Base-by-base conservation (phyloP, 352 stramenopile genomes). In the Phytophthora palmivora region DNA sequence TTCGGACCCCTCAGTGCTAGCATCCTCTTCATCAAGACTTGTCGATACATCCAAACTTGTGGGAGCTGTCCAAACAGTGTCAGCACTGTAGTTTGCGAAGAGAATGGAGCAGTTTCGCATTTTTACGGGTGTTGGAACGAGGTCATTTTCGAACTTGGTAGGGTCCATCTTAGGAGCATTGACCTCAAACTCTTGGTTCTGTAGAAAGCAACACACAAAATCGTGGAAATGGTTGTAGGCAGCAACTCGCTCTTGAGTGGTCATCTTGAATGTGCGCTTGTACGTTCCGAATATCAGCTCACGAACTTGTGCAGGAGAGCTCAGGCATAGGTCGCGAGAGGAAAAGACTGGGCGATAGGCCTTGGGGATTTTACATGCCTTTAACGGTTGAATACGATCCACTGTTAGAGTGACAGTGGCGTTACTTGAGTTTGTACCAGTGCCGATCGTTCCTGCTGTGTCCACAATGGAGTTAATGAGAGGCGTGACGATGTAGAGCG, bases 171-270 rank as follows among this genome's bases (percentile, higher is more conserved):
- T 44, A 0, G 58, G 58, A 6, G 52, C 59, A 21, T 68, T 64
- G n/a, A 72, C 64, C 41, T 69, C 64, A 8, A 65, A 72, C 41
- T 63, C 53, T 22, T 72, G 50, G 33, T 65, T 32, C 24, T 59
- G 24, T 12, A 72, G 43, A 36, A 51, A 72, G 36, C 64, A 69
- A 46, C 64, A 72, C 39, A 68, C 64, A 12, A 67, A 67, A 19
- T 67, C 58, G 33, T 72, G 64, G 41, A 69, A 72, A 19, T 36
- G 58, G 41, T 68, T 63, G 45, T 68, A 72, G 26, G 64, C 58
- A 10, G 26, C 52, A 36, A 69, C 43, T 0, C 58, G 58, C 59
- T 73, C 51, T 22, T 37, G 4, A 2, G 14, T 0, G 7, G 6
- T 54, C 64, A 73, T 73, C 46, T 64, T 48, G 6, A 21, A 7